Evolutionary conservation across 164 flowering plant genomes (phyloP), one percentile per base, ranked within the genome.

Genomic region (Dillenia suffruticosa): DNA sequence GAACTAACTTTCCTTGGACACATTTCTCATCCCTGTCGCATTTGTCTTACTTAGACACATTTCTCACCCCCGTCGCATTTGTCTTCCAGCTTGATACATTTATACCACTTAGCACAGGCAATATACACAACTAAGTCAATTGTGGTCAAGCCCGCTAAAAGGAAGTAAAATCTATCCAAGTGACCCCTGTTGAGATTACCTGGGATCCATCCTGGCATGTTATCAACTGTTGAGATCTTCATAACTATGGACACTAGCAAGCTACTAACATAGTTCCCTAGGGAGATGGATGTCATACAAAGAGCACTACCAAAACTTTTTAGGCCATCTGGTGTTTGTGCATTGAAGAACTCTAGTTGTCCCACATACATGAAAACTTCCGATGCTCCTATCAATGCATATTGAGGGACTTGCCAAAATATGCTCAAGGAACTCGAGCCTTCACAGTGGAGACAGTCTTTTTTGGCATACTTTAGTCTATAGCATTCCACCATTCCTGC

Each of bases 301-400:
- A 93, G 91, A 6, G 97, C 97, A 66, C 97, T 90, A 11, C 97
- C 98, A 43, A 93, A 90, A 73, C 97, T 90, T 76, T 90, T 93
- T 17, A 93, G 75, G 13, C 92, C 92, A 58, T 90, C 97, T 1
- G 97, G 98, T 9, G 94, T 72, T 61, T 90, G 96, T 3, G 79
- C 89, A 61, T 87, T 90, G 82, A 90, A 93, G 74, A 93, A 93
- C 71, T 90, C 98, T 54, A 93, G 63, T 63, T 93, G 98, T 11
- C 92, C 89, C 5, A 90, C 98, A 51, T 86, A 92, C 96, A 92
- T 90, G 72, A 90, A 92, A 16, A 90, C 96, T 68, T 93, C 98
- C 2, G 98, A 93, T 8, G 91, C 97, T 46, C 96, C 97, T 10
- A 93, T 83, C 1, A 87, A 63, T 46, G 74, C 81, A 56, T 93